Evolutionary conservation across 169 alveolate genomes (phyloP), one percentile per base, ranked within the genome.

Genomic region (Plasmodium ovale): DNA sequence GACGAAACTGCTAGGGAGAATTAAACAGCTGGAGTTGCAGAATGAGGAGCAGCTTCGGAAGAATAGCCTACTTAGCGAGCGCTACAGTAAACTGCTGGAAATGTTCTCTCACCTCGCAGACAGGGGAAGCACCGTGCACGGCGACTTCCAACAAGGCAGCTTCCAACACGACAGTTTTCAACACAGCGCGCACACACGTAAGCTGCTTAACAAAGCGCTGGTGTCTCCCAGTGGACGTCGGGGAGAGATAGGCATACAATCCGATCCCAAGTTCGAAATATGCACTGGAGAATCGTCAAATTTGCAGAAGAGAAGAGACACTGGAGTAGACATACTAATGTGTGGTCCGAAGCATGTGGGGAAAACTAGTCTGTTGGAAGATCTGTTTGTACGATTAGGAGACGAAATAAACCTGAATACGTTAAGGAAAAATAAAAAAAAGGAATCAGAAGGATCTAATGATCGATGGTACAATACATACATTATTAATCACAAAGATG

Each of bases 331-430:
- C 42, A 39, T 90, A 14, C 71, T 90, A 44, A 65, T 90, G 47
- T 72, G 90, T 23, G 94, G 94, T 1, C 92, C 94, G 0, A 67
- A 72, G 44, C 51, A 31, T 0, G 94, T 90, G 16, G 94, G 94
- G 6, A 90, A 90, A 53, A 90, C 92, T 5, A 82, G 90, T 29
- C 44, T 82, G 19, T 0, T 82, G 21, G 90, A 82, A 49, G 90
- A 82, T 53, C 62, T 82, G n/a, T 82, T 82, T 27, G 90, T 82
- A 2, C 54, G 90, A 1, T 35, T 82, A 1, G 90, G 90, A 23
- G 90, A 82, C n/a, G 90, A 82, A 67, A 37, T 35, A 10, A 82
- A 82, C 49, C 54, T 82, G 6, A 68, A 54, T 27, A 16, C 67
- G 19, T 67, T 82, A 67, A 33, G 90, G 53, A 82, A 82, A 59